Percentiles rank a stretch among this genome's conserved stretches.
Evolutionary conservation across 345 rosid species (phyloP).

Genomic region (thale cress (Arabidopsis thaliana)): TAIR10.1 NC_003071.7:12374501-12375000

Average conservation of each 20-base stretch:
- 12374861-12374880: constrained; percentile 2
- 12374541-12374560: constrained; percentile 28
- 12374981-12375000: constrained; percentile 5
- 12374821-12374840: background rate
- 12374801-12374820: background rate
- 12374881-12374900: background rate
- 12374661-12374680: background rate
- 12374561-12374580: constrained; percentile 5
- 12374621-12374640: background rate
- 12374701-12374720: background rate
- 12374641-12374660: background rate
- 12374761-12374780: background rate
- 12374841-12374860: background rate
- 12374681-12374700: constrained; percentile 3
- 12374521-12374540: constrained; percentile 25
- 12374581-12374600: constrained; percentile 15
- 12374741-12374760: constrained; percentile 15
- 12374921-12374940: background rate
- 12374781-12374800: background rate
- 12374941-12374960: background rate
- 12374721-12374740: background rate
- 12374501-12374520: background rate
- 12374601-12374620: constrained; percentile 14
- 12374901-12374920: background rate
- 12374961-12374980: background rate